A percentile compares a stretch with the other conserved stretches of the same genome.
Evolutionary conservation across 257 asterid genomes (phyloP).

Genomic region (Leptodermis oblonga): DNA sequence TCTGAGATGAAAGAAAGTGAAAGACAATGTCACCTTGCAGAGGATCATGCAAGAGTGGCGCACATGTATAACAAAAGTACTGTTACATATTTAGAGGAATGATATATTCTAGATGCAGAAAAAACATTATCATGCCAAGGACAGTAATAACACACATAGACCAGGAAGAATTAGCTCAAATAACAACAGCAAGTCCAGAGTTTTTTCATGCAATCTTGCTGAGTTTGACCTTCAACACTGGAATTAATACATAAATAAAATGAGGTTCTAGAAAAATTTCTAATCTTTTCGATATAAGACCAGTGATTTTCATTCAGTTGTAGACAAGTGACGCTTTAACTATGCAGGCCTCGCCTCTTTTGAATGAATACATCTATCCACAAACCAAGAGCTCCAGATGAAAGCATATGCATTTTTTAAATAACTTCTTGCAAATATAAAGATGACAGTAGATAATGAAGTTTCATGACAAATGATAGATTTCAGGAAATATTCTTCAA

Average conservation of each 20-base stretch:
- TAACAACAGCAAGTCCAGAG: background rate
- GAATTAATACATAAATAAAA: background rate
- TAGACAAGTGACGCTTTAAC: background rate
- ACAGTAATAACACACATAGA: background rate
- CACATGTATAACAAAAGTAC: too few relatives aligned
- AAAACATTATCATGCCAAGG: background rate
- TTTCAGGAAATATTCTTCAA: background rate
- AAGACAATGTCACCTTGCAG: background rate
- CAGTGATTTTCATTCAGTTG: background rate
- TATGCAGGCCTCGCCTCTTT: background rate
- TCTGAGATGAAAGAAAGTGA: slow-evolving; percentile 2
- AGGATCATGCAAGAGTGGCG: background rate
- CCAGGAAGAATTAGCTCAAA: background rate
- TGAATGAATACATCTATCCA: too few relatives aligned
- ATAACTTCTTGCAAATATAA: background rate
- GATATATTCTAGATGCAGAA: background rate
- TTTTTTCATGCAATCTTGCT: background rate
- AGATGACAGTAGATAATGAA: background rate
- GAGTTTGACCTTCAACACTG: background rate
- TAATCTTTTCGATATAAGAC: background rate
- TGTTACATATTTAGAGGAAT: too few relatives aligned
- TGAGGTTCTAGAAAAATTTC: background rate
- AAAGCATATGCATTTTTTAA: background rate
- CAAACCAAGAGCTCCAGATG: too few relatives aligned
- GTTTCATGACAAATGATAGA: background rate